Conservation (phyloP, 495 filamentous ascomycete species). For the Tirmania nivea region DNA sequence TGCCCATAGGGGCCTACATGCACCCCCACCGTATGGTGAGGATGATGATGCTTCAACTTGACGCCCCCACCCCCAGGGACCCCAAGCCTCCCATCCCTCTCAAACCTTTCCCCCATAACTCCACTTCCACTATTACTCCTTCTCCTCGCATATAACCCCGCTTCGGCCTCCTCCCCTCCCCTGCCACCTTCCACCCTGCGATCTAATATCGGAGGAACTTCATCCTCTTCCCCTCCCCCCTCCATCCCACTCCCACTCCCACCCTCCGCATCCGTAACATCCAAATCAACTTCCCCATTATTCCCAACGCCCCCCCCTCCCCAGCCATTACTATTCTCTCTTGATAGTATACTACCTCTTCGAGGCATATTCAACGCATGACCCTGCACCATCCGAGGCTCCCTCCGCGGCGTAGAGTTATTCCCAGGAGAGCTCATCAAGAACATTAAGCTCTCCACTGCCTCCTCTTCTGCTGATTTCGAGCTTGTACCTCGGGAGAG, state of each 20-base stretch:
- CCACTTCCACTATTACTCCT: not conserved
- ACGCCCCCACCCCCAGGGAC: too few species aligned
- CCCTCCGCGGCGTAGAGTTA: slow-evolving; percentile 12
- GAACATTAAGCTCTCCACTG: slow-evolving; percentile 45
- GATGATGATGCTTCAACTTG: too few species aligned
- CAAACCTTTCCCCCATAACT: not conserved
- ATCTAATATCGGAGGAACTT: not conserved
- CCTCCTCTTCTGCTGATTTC: slow-evolving; percentile 41
- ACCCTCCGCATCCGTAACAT: not conserved
- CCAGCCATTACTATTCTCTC: not conserved
- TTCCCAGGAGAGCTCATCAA: slow-evolving; percentile 41
- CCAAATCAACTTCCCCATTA: not conserved
- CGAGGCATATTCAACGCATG: not conserved
- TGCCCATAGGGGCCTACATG: too few species aligned
- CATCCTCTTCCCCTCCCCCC: not conserved
- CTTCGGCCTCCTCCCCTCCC: not conserved
- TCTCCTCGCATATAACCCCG: not conserved
- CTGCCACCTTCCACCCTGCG: not conserved
- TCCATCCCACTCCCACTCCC: not conserved
- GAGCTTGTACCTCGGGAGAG: slow-evolving; percentile 17
- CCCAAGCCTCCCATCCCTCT: not conserved
- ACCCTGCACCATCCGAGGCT: not conserved
- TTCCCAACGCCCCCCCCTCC: not conserved
- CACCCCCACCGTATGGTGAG: too few species aligned
- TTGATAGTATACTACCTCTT: not conserved